phyloP scores from a whole-genome alignment of 371 early-diverging fungal genomes.

The Mortierella sp. region DNA sequence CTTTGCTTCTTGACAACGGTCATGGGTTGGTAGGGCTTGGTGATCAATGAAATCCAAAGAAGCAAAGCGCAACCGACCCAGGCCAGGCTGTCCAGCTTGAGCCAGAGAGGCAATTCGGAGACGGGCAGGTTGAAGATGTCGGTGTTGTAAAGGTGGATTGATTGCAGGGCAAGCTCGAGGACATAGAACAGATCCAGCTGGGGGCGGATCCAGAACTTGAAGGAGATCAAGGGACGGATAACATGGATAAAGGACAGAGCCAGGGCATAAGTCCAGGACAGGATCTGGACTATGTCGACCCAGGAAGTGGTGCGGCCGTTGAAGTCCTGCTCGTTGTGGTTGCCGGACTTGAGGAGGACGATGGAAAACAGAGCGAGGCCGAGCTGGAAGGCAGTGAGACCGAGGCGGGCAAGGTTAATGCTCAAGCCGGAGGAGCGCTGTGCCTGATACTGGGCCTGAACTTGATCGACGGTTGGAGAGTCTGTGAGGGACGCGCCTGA shows the following conservation, averaged over 20 bases:
- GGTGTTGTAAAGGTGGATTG: conserved; percentile 16
- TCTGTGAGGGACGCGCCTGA: neutral
- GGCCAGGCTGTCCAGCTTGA: conserved; percentile 29
- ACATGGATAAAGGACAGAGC: conserved; percentile 31
- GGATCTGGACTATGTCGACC: conserved; percentile 19
- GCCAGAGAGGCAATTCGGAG: conserved; percentile 31
- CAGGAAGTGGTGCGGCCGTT: conserved; percentile 10
- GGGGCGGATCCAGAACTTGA: conserved; percentile 52
- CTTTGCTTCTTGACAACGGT: conserved; percentile 16
- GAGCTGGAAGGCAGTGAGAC: conserved; percentile 41
- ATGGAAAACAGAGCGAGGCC: conserved; percentile 38
- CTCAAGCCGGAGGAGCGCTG: conserved; percentile 39
- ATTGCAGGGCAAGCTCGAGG: conserved; percentile 19
- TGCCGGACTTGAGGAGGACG: conserved; percentile 20
- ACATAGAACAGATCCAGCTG: conserved; percentile 50
- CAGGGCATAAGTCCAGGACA: conserved; percentile 43
- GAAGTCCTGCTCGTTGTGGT: conserved; percentile 12
- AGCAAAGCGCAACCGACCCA: conserved; percentile 26
- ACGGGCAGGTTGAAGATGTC: conserved; percentile 13
- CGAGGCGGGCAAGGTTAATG: conserved; percentile 45
- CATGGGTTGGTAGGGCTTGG: conserved; percentile 34
- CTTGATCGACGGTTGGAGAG: conserved; percentile 24
- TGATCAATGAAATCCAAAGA: conserved; percentile 39
- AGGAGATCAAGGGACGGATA: conserved; percentile 27
- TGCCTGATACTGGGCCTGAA: conserved; percentile 43